Evolutionary conservation across 2,329 filamentous ascomycete genomes (phyloP).

Genomic region (Alternaria triticimaculans): DNA sequence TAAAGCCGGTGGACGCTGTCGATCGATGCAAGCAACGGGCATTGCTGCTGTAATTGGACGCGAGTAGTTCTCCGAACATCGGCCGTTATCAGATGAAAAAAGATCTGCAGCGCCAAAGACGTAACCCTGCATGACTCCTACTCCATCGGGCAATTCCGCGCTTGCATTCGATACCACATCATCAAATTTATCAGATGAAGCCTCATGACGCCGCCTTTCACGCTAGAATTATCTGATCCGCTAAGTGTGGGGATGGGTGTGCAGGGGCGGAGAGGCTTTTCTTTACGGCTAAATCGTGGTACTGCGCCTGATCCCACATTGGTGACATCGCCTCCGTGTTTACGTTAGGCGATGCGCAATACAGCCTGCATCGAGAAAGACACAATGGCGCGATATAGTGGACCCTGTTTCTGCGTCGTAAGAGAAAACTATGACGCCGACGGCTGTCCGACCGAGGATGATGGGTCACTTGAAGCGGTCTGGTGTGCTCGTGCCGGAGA

Average conservation of each 20-base stretch:
- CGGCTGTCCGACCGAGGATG: slow-evolving; percentile 17
- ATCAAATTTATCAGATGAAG: slow-evolving; percentile 45
- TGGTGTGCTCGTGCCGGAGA: slow-evolving; percentile 13
- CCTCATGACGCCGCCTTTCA: slow-evolving; percentile 20
- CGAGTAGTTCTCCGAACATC: slow-evolving; percentile 25
- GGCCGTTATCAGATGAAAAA: slow-evolving; percentile 43
- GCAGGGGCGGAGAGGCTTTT: slow-evolving; percentile 15
- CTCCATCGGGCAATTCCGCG: slow-evolving; percentile 30
- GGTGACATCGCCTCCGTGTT: slow-evolving; percentile 8
- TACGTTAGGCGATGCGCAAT: slow-evolving; percentile 25
- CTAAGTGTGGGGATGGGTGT: slow-evolving; percentile 25
- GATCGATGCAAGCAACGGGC: slow-evolving; percentile 2
- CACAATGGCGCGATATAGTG: background rate
- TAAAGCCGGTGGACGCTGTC: slow-evolving; percentile 4
- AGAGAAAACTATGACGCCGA: slow-evolving; percentile 26
- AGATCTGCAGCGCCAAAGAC: slow-evolving; percentile 24
- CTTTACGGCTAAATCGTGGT: slow-evolving; percentile 31
- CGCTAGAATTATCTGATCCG: slow-evolving; percentile 41
- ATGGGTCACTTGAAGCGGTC: slow-evolving; percentile 12
- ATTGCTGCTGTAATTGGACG: slow-evolving; percentile 1
- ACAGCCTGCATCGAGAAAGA: background rate
- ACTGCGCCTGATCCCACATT: slow-evolving; percentile 7
- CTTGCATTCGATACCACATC: slow-evolving; percentile 10
- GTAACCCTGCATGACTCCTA: slow-evolving; percentile 31
- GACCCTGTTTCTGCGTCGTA: slow-evolving; percentile 14